These are phyloP conservation scores for Sporothrix inflata DNA, from an alignment of 2,329 filamentous ascomycete genomes.

Conservation along the genomic window DNA sequence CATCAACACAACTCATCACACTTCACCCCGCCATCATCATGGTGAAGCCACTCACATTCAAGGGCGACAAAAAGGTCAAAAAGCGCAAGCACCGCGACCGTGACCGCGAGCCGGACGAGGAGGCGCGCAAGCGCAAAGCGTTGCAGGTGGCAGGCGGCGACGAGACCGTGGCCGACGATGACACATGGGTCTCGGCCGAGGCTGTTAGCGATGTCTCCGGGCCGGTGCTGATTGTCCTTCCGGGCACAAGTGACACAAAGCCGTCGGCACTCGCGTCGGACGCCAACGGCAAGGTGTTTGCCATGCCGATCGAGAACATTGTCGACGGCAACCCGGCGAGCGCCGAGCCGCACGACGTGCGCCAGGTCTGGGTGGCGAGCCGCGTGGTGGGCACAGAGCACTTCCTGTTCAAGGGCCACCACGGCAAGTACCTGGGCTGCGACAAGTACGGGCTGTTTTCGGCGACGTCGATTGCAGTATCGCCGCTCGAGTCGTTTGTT, in stretches of 20 bases:
- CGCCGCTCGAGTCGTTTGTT: constrained; percentile 79
- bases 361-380: constrained; percentile 93
- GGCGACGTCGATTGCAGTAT: constrained; percentile 79
- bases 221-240: constrained; percentile 80
- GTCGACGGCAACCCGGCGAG: constrained; percentile 80
- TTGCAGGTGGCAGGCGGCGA: constrained; percentile 42
- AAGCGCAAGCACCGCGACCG: constrained; percentile 77
- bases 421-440: constrained; percentile 85
- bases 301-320: constrained; percentile 81
- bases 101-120: constrained; percentile 49
- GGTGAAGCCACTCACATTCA: constrained; percentile 92
- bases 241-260: constrained; percentile 60
- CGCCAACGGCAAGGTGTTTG: constrained; percentile 82
- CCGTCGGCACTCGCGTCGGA: constrained; percentile 82
- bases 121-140: constrained; percentile 43
- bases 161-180: constrained; percentile 62
- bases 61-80: constrained; percentile 94
- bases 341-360: constrained; percentile 92
- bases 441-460: constrained; percentile 80
- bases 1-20: neutral
- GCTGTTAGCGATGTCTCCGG: constrained; percentile 73
- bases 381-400: constrained; percentile 78
- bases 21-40: constrained; percentile 49
- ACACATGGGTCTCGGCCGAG: constrained; percentile 91
- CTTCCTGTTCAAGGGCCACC: constrained; percentile 85